A percentile compares a stretch with the other conserved stretches of the same genome.
Conservation (phyloP, 257 asterid genomes). For the Solanum pimpinellifolium region DNA sequence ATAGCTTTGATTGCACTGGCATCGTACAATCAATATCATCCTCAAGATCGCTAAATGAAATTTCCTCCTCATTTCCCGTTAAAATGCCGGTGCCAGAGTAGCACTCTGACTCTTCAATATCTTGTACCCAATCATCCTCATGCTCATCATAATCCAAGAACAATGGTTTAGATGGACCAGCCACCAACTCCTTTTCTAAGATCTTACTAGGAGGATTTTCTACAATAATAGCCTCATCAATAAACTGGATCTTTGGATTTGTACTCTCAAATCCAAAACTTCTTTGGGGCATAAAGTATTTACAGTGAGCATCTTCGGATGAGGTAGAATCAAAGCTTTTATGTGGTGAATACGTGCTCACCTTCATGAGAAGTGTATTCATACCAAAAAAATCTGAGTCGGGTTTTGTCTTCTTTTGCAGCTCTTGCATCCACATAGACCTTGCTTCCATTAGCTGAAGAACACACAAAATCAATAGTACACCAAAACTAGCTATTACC, state of each 20-base stretch:
- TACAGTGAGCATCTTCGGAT: constrained; percentile 24
- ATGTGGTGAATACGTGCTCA: constrained; percentile 24
- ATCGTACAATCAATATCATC: constrained; percentile 54
- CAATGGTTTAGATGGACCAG: constrained; percentile 26
- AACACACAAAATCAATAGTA: not conserved
- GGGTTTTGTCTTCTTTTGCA: constrained; percentile 59
- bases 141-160: constrained; percentile 26
- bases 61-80: constrained; percentile 57
- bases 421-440: constrained; percentile 78
- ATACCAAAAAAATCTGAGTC: constrained; percentile 41
- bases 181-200: constrained; percentile 33
- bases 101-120: constrained; percentile 58
- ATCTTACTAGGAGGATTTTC: constrained; percentile 34
- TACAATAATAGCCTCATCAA: constrained; percentile 48
- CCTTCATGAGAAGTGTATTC: constrained; percentile 29
- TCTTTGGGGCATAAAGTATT: constrained; percentile 11
- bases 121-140: constrained; percentile 83
- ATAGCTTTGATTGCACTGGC: constrained; percentile 30
- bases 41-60: constrained; percentile 94
- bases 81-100: constrained; percentile 22
- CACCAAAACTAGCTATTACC: not conserved
- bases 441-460: constrained; percentile 68
- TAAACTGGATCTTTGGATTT: constrained; percentile 19
- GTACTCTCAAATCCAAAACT: constrained; percentile 23
- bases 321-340: constrained; percentile 19